Base-by-base conservation (phyloP, 2,329 filamentous ascomycete species). In the Penicillium sp. region DNA sequence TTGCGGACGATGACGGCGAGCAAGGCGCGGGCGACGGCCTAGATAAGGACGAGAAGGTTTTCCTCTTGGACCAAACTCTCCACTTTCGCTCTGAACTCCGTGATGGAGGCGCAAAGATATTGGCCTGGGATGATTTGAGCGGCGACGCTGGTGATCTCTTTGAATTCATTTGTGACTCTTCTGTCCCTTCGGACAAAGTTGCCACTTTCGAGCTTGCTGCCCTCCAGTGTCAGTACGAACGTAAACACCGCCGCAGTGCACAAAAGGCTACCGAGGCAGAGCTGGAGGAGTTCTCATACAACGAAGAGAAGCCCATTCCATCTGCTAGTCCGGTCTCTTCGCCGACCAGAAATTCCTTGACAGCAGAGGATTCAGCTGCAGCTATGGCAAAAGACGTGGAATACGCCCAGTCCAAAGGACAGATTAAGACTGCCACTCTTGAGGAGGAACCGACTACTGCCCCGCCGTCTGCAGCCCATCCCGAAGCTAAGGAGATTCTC, bases 41-140 rank as follows among this genome's bases (percentile, higher is more conserved):
- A 25, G 92, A 97, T 69, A 91, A 92, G 67, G 95, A 99, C 87
- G 94, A 99, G 78, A 97, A 96, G 80, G 93, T 89, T 0, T 99
- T 97, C 72, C 77, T 97, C 47, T 87, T 99, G n/a, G 93, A 97
- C 83, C 89, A 97, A 74, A 85, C 86, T 53, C 82, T 99, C 38
- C 91, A 91, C 70, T 91, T 99, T 69, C 88, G 93, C 56, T 89
- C 91, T 43, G 91, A 95, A 72, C 84, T 89, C 61, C 84, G 92
- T 62, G 86, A 91, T 61, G 87, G 86, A 38, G 90, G 89, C 23
- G 90, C 95, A 66, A 91, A 89, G 69, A 87, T 97, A 9, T 84
- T 99, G 62, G 93, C 93, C 58, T 99, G 94, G 94, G 88, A 89
- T 65, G 94, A 99, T 71, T 78, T 97, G 59, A 97, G 92, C 67